phyloP scores from a whole-genome alignment of 345 rosid species.

The Citrus hindsii region DNA sequence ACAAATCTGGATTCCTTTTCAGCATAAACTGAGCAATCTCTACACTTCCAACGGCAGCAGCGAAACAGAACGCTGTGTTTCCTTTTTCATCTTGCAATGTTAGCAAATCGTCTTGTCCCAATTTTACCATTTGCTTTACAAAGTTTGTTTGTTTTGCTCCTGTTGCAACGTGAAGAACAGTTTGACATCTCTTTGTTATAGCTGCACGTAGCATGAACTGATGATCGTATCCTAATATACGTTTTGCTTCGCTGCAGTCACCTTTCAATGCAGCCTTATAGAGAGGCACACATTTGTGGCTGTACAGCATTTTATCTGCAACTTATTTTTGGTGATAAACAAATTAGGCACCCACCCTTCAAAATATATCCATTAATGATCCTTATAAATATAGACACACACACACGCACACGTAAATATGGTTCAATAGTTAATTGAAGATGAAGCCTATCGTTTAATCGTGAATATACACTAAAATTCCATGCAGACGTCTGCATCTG shows the following conservation, averaged over 20 bases:
- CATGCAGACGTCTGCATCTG: accelerated
- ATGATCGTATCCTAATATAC: neutral
- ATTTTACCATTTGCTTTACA: slow-evolving; percentile 15
- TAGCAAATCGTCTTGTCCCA: neutral
- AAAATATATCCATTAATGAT: too few species aligned
- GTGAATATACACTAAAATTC: too few species aligned
- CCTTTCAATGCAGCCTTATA: neutral
- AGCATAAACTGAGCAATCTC: neutral
- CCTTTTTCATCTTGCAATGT: neutral
- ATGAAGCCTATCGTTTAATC: too few species aligned
- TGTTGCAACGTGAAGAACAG: neutral
- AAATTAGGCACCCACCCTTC: too few species aligned
- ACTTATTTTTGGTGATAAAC: neutral
- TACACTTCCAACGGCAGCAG: neutral
- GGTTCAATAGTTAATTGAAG: too few species aligned
- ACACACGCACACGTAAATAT: accelerated
- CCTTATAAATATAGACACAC: too few species aligned
- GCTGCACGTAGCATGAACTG: neutral
- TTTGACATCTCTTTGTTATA: too few species aligned
- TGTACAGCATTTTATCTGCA: neutral
- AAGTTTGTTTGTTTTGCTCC: neutral
- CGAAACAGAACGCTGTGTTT: neutral
- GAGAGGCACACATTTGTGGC: neutral
- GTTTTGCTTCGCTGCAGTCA: neutral
- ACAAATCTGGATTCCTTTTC: too few species aligned